Base-by-base conservation (phyloP, 495 filamentous ascomycete genomes). In the Hypoxylon lenormandii region DNA sequence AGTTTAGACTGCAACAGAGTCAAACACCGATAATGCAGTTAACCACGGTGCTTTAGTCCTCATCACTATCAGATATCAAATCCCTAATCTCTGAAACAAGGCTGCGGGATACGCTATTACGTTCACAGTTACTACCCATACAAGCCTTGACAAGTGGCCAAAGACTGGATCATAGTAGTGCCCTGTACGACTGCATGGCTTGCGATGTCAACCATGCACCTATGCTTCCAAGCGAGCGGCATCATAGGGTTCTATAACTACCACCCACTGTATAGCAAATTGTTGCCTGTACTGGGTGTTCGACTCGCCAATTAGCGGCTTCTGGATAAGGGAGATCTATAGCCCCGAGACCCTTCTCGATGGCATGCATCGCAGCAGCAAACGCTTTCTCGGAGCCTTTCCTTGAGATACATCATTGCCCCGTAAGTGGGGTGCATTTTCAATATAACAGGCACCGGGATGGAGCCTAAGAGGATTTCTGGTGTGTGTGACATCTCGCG, bases 261-360 rank as follows among this genome's bases (percentile, higher is more conserved):
- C 12, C 42, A 64, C 61, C 57, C 67, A 57, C 67, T 65, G 36
- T 28, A 12, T 49, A 12, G 47, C 54, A 43, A 65, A 40, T 38
- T 37, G 56, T 16, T 11, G 15, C 28, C 47, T 48, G 18, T 45
- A 18, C 22, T 51, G 16, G 49, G 23, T 28, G 54, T 30, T 12
- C 37, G 15, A 30, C 51, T 43, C 37, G 28, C 66, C 49, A 54
- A 60, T 56, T 51, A 37, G 43, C 40, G 18, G 21, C 18, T 64
- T 60, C 12, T 26, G n/a, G 33, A 21, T 36, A 50, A 55, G 28
- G 13, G 30, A n/a, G n/a, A 22, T 10, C 49, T 37, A 33, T 43
- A 16, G 37, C n/a, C 16, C 51, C 40, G 21, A 64, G 42, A 38
- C 26, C 43, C 45, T 60, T 47, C 28, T 53, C 30, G 50, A 52